Conservation (phyloP, 257 asterid genomes). For the Plectranthus barbatus region DNA sequence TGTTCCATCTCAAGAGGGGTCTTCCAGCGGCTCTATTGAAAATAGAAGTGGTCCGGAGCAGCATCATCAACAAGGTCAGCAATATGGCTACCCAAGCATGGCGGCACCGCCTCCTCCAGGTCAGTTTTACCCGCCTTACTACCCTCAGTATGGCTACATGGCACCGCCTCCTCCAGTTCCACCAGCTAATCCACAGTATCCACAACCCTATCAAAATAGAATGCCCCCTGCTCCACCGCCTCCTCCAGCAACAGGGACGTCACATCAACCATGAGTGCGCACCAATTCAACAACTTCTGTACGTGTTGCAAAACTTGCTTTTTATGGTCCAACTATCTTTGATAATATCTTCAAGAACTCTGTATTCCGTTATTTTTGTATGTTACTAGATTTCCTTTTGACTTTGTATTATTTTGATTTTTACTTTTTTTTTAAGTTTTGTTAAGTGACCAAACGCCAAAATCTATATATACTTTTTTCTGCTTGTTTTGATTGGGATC, state of each 20-base stretch:
- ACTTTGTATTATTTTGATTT: no score
- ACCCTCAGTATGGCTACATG: slow-evolving; percentile 65
- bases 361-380: no score
- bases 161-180: slow-evolving; percentile 50
- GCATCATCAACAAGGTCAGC: slow-evolving; percentile 25
- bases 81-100: slow-evolving; percentile 39
- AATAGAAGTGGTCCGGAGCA: slow-evolving; percentile 35
- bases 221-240: slow-evolving; percentile 46
- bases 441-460: no score
- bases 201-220: slow-evolving; percentile 40
- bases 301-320: neutral
- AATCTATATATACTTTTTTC: no score
- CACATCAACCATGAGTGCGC: neutral
- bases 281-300: neutral
- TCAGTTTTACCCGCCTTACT: slow-evolving; percentile 61
- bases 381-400: no score
- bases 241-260: slow-evolving; percentile 27
- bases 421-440: no score
- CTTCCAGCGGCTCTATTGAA: slow-evolving; percentile 46
- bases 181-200: slow-evolving; percentile 53
- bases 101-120: slow-evolving; percentile 61
- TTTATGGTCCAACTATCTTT: neutral
- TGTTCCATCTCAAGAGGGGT: slow-evolving; percentile 66
- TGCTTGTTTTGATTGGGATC: no score
- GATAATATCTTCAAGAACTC: no score